Evolutionary conservation across 192 early-diverging fungal species (phyloP).

Genomic region (Backusella mclennaniae): DNA sequence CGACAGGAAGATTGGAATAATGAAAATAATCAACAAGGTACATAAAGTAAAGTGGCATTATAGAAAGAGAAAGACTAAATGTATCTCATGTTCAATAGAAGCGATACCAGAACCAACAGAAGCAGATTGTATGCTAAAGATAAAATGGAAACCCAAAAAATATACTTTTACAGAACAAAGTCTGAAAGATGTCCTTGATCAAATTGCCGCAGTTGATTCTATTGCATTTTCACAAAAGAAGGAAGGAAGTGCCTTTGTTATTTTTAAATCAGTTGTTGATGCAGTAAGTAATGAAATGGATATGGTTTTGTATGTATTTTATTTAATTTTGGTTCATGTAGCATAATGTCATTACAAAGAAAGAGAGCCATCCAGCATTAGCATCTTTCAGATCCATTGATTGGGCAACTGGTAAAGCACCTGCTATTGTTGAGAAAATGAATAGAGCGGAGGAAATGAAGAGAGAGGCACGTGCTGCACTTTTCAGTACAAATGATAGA

Average conservation of each 20-base stretch:
- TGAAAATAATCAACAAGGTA: constrained; percentile 19
- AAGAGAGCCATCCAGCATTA: constrained; percentile 31
- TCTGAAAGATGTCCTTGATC: constrained; percentile 30
- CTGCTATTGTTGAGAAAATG: constrained; percentile 35
- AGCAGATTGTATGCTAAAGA: constrained; percentile 42
- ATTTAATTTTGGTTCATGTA: constrained; percentile 10
- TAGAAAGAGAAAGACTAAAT: not conserved
- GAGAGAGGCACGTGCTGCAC: constrained; percentile 12
- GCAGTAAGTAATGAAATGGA: constrained; percentile 37
- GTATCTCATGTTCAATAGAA: not conserved
- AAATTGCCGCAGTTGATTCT: constrained; percentile 43
- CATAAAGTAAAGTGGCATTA: not conserved
- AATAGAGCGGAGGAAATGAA: constrained; percentile 19
- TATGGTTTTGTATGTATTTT: not conserved
- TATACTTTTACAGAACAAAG: constrained; percentile 32
- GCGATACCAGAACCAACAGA: constrained; percentile 30
- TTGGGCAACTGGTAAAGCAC: constrained; percentile 47
- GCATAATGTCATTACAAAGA: constrained; percentile 41
- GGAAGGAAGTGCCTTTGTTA: constrained; percentile 38
- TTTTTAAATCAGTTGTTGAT: constrained; percentile 45
- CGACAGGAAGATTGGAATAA: constrained; percentile 29
- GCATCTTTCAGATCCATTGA: constrained; percentile 37
- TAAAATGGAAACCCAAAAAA: constrained; percentile 54
- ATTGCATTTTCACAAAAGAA: constrained; percentile 42
- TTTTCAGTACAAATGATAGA: constrained; percentile 7